Conservation (phyloP, 306 rosid genomes). For the Cotoneaster glaucophyllus region DNA sequence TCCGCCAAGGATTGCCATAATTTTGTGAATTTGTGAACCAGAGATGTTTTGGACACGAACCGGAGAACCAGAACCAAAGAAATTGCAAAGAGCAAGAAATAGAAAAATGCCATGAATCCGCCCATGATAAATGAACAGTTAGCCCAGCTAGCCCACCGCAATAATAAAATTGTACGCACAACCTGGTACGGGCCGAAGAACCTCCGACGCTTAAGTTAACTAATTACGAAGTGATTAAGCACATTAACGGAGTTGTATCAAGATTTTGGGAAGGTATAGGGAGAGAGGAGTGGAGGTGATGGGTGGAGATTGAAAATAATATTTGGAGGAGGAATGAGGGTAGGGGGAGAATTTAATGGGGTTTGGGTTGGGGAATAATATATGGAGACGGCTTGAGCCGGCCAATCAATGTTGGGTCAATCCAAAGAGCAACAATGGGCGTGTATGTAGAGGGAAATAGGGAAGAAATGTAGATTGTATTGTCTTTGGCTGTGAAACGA, state of each 20-base stretch:
- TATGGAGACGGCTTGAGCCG: conserved; percentile 24
- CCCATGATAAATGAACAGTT: conserved; percentile 1
- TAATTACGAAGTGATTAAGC: rapidly evolving
- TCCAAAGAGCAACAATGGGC: neutral
- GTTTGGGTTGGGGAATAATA: neutral
- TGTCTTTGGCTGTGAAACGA: conserved; percentile 24
- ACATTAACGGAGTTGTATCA: too few relatives aligned
- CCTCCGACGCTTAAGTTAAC: neutral
- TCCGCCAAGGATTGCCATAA: conserved; percentile 50
- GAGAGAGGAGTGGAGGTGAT: neutral
- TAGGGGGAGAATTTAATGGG: neutral
- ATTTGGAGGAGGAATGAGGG: neutral
- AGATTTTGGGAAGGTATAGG: neutral
- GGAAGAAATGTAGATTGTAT: neutral
- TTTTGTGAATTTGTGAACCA: conserved; percentile 41
- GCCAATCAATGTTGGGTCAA: conserved; percentile 29
- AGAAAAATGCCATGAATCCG: neutral
- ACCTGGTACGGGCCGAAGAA: rapidly evolving
- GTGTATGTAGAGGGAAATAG: neutral
- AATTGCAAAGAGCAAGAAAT: conserved; percentile 22
- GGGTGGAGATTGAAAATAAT: neutral
- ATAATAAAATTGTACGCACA: too few relatives aligned
- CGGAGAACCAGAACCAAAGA: conserved; percentile 23
- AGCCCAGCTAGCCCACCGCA: neutral
- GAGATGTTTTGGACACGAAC: conserved; percentile 56